phyloP scores from a whole-genome alignment of 441 rosid genomes.

The Croton setiger region DNA sequence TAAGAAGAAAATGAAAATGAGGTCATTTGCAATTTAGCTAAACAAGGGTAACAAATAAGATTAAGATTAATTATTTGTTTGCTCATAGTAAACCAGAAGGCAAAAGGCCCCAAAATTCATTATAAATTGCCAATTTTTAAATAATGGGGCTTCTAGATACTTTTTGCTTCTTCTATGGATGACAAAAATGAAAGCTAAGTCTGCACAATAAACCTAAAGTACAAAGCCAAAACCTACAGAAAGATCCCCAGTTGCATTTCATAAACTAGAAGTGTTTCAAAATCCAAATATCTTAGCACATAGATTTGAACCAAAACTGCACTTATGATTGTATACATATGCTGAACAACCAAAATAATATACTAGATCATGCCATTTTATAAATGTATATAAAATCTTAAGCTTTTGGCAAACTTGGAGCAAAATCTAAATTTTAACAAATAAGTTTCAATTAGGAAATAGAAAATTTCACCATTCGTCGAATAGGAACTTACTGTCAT shows the following conservation, averaged over 20 bases:
- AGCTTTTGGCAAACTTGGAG: conserved; percentile 5
- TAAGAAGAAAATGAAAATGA: neutral
- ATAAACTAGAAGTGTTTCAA: neutral
- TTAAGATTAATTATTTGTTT: neutral
- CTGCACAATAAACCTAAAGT: conserved; percentile 3
- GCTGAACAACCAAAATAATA: neutral
- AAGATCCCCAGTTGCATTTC: too few relatives aligned
- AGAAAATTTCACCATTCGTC: conserved; percentile 10
- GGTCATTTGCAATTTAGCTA: neutral
- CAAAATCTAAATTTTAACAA: neutral
- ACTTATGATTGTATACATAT: neutral
- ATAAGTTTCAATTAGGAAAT: neutral
- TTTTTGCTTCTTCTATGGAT: neutral
- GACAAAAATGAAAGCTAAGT: neutral
- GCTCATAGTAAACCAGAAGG: neutral
- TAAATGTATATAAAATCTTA: neutral
- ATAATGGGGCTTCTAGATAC: neutral
- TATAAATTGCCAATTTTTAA: neutral
- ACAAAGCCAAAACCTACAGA: neutral
- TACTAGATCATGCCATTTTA: neutral
- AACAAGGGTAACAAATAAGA: neutral
- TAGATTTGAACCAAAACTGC: neutral
- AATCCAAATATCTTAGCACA: neutral
- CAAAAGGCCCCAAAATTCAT: neutral
- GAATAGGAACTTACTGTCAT: conserved; percentile 68